Evolutionary conservation across 2,329 filamentous ascomycete genomes (phyloP).

Genomic region (Dactylellina sp.): DNA sequence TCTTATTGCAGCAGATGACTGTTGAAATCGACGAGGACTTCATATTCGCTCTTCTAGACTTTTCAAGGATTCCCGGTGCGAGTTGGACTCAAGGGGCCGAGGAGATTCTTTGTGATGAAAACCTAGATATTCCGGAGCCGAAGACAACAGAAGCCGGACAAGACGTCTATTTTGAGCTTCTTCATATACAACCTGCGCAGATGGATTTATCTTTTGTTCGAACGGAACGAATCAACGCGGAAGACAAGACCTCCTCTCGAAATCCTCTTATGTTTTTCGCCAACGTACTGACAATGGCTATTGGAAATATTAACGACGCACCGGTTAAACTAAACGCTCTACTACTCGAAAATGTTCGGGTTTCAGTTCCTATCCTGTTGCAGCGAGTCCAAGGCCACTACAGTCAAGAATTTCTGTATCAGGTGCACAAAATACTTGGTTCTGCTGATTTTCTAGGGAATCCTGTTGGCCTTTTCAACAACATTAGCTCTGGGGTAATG

Average conservation of each 20-base stretch:
- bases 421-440: constrained; percentile 96
- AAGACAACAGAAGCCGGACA: constrained; percentile 84
- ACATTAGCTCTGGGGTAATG: constrained; percentile 93
- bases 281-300: constrained; percentile 98
- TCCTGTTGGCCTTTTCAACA: constrained; percentile 97
- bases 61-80: constrained; percentile 89
- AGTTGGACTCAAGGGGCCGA: constrained; percentile 86
- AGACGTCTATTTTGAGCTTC: constrained; percentile 96
- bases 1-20: constrained; percentile 97
- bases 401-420: constrained; percentile 93
- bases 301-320: constrained; percentile 98
- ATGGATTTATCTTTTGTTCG: constrained; percentile 96
- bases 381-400: constrained; percentile 94
- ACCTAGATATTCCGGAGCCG: constrained; percentile 90
- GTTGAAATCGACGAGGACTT: constrained; percentile 98
- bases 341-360: constrained; percentile 92
- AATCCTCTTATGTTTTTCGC: constrained; percentile 99
- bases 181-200: constrained; percentile 98
- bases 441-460: constrained; percentile 98
- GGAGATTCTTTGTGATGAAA: constrained; percentile 88
- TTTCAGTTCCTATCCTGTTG: constrained; percentile 84
- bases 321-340: constrained; percentile 92
- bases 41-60: constrained; percentile 94
- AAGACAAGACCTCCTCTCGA: constrained; percentile 88
- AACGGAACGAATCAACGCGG: constrained; percentile 94